These are phyloP conservation scores for Colletotrichum cordylinicola DNA, from an alignment of 2,329 filamentous ascomycete species.

Conservation along the genomic window DNA sequence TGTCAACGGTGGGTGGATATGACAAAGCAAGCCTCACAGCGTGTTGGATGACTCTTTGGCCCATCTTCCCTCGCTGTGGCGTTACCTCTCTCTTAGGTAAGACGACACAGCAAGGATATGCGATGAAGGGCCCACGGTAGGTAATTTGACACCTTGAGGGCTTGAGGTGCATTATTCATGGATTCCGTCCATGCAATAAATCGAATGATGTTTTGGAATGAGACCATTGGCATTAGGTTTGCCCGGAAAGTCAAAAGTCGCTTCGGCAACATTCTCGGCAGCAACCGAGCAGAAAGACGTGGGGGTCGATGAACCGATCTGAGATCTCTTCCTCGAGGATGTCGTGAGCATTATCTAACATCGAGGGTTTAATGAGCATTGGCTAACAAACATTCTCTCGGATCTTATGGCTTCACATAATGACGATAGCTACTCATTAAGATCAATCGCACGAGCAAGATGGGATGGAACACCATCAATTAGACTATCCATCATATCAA, in stretches of 20 bases:
- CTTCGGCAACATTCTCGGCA: neutral
- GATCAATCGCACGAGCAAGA: neutral
- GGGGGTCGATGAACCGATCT: neutral
- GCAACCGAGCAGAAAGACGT: neutral
- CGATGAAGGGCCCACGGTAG: neutral
- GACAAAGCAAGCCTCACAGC: constrained; percentile 10
- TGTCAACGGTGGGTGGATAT: constrained; percentile 1
- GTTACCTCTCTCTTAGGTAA: neutral
- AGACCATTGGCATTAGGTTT: neutral
- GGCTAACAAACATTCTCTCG: neutral
- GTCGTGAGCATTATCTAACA: neutral
- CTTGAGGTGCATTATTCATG: neutral
- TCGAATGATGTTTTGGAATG: neutral
- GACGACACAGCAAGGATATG: neutral
- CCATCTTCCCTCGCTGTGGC: neutral
- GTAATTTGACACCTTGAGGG: neutral
- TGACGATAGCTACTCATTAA: neutral
- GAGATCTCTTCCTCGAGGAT: rapidly evolving
- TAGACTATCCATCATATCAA: neutral
- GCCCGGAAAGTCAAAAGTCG: neutral
- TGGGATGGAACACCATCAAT: neutral
- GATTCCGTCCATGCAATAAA: neutral
- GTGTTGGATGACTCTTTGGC: neutral
- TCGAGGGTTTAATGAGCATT: rapidly evolving
- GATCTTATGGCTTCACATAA: rapidly evolving